These are phyloP conservation scores for Ascochyta viciae-villosae DNA, from an alignment of 2,329 filamentous ascomycete species.

Conservation along the genomic window DNA sequence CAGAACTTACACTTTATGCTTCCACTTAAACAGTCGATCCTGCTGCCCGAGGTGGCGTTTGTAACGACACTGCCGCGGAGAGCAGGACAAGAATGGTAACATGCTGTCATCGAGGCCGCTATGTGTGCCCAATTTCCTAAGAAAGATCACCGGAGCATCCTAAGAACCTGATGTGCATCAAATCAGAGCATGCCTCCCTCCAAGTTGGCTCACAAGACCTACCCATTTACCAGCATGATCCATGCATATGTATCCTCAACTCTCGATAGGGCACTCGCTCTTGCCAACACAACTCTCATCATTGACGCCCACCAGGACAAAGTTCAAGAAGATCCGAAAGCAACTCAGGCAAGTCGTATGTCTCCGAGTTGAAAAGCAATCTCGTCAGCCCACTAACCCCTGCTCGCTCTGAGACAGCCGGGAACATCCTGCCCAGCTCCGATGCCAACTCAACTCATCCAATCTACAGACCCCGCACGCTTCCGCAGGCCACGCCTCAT, in stretches of 20 bases:
- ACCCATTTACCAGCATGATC: slow-evolving; percentile 8
- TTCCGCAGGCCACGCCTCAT: slow-evolving; percentile 10
- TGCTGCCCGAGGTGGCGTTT: slow-evolving; percentile 1
- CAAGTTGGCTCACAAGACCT: neutral
- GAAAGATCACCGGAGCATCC: neutral
- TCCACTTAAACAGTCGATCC: neutral
- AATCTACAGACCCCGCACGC: slow-evolving; percentile 14
- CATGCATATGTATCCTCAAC: neutral
- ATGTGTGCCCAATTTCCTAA: slow-evolving; percentile 9
- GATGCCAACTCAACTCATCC: slow-evolving; percentile 3
- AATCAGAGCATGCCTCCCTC: neutral
- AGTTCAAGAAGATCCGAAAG: neutral
- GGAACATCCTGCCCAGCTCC: slow-evolving; percentile 12
- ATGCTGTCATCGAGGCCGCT: slow-evolving; percentile 3
- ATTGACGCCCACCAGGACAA: neutral
- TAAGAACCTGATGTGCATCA: neutral
- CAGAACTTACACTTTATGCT: neutral
- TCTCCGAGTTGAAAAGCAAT: slow-evolving; percentile 1
- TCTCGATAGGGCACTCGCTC: neutral
- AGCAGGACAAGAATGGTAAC: neutral
- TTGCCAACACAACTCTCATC: neutral
- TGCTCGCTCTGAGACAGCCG: slow-evolving; percentile 12
- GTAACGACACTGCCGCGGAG: neutral
- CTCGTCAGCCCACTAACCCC: slow-evolving; percentile 8
- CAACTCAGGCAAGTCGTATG: neutral